Evolutionary conservation across 352 stramenopile genomes (phyloP), one percentile per base, ranked within the genome.

Genomic region (Globisporangium polare): DNA sequence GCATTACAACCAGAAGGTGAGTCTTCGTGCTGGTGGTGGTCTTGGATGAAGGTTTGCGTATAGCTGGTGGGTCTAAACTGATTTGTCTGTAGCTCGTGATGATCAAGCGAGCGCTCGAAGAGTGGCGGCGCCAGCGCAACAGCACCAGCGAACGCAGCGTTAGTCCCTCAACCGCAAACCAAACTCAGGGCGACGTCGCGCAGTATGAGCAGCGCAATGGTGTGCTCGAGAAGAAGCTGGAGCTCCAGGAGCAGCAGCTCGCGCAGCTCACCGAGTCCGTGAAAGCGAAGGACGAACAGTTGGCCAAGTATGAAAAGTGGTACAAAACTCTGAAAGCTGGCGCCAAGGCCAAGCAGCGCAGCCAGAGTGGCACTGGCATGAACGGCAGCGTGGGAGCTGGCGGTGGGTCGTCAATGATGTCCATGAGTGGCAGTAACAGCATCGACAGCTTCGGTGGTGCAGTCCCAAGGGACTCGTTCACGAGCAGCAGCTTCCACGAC

Each of bases 91-190:
- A 95, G 84, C 79, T 95, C 53, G 71, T 91, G n/a, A 90, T 92
- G 81, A 90, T 95, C 59, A 95, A 95, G 58, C 78, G 76, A 43
- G 86, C 86, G n/a, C 69, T 95, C n/a, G 86, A 95, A 74, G 86
- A 95, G 49, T 95, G 86, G 86, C 74, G 83, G 58, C 71, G 86
- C 4, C 81, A 95, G 53, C 77, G 75, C 53, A 81, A 75, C 20
- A 60, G 72, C 47, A 64, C 20, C 24, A 31, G 26, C 2, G 8
- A 15, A 9, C 24, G 10, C 1, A n/a, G 10, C 3, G 41, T 13
- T n/a, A 22, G 17, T 52, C 50, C 49, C 1, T 18, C 39, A 2
- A 41, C 5, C 15, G 5, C 37, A 9, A 37, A 4, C 4, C 50
- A 55, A 8, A 27, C 2, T 18, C 50, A 26, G 42, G 50, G 29